Base-by-base conservation (phyloP, 1,139 yeast genomes). In the Yamadazyma oceani region DNA sequence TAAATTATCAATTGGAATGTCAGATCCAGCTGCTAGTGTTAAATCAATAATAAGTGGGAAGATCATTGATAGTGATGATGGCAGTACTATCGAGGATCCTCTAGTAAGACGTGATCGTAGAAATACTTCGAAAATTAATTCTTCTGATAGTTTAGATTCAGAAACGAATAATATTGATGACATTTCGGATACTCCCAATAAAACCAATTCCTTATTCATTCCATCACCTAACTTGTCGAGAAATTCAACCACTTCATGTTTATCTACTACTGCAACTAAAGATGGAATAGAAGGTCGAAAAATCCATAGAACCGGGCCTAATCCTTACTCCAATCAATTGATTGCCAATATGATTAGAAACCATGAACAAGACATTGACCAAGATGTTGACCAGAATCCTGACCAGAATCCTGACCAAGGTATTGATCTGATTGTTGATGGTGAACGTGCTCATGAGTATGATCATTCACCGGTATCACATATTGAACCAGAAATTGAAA, bases 221-320 rank as follows among this genome's bases (percentile, higher is more conserved):
- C 31, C 40, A n/a, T 43, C 48, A 6, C 48, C 44, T 5, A 36
- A 13, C 19, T 53, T 78, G 22, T 80, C 86, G 0, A 66, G 86
- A 37, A 75, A 75, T 34, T 80, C 86, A 14, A 75, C 76, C 25
- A 75, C 82, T 2, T 80, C 86, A 2, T 82, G 85, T 36, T 58
- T 82, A 24, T 80, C 87, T 0, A 80, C 83, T 15, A 81, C 85
- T 2, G 88, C 88, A 10, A 80, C 85, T 19, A 82, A 82, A 50
- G 88, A 82, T 53, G 88, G 88, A 0, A 59, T 81, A 6, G 87
- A 82, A 54, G 88, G 88, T 2, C 75, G 78, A 47, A 60, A 73
- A 37, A 64, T 78, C 35, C 79, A 74, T 48, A 61, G 78, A 41
- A 56, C 55, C 24, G 72, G 73, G 0, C 72, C 70, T 5, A 60